A percentile compares a stretch with the other conserved stretches of the same genome.
phyloP scores from a whole-genome alignment of 306 rosid species.

The Cucurbita ficifolia region DNA sequence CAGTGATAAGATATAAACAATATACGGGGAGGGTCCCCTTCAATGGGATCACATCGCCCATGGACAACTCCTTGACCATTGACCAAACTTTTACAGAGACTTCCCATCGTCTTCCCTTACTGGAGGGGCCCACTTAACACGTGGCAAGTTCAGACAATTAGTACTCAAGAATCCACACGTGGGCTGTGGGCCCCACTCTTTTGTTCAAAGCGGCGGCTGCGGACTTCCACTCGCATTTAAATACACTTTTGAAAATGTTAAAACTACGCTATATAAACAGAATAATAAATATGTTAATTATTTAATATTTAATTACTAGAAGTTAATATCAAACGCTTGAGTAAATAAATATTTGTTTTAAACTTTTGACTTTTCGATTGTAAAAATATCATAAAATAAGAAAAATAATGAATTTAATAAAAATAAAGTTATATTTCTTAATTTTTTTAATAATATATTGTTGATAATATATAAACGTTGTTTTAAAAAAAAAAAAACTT shows the following conservation, averaged over 20 bases:
- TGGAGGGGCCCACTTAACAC: not conserved
- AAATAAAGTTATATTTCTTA: too few relatives aligned
- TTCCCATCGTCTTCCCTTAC: not conserved
- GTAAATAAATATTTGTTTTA: too few relatives aligned
- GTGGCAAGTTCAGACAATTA: not conserved
- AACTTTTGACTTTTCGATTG: too few relatives aligned
- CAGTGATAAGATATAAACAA: not conserved
- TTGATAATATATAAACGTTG: too few relatives aligned
- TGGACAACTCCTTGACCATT: not conserved
- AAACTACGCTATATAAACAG: too few relatives aligned
- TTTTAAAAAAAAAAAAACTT: too few relatives aligned
- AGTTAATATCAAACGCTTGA: too few relatives aligned
- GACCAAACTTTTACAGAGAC: constrained; percentile 1
- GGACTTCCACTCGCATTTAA: not conserved
- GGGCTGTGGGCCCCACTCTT: not conserved
- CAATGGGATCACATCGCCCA: not conserved
- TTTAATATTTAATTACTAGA: too few relatives aligned
- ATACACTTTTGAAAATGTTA: not conserved
- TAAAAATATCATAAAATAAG: too few relatives aligned
- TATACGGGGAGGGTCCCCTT: not conserved
- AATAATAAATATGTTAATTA: too few relatives aligned
- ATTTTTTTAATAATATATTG: too few relatives aligned
- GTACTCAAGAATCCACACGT: not conserved
- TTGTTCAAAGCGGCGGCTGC: constrained; percentile 6
- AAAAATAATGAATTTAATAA: too few relatives aligned